These are phyloP conservation scores for Azolla pinnata DNA, from an alignment of 75 land plant genomes.

Conservation along the genomic window DNA sequence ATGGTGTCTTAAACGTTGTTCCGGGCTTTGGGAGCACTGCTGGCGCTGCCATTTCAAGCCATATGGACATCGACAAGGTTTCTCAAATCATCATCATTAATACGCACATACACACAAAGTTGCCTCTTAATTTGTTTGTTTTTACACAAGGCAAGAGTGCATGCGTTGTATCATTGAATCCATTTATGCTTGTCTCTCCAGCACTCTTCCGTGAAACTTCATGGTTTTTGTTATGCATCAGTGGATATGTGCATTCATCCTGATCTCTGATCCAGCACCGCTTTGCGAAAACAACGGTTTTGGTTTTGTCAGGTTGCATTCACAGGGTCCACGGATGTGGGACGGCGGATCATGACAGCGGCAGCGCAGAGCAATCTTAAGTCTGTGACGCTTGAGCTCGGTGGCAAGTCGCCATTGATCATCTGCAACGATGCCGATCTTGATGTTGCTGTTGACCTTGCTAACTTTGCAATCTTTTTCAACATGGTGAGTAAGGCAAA, in stretches of 20 bases:
- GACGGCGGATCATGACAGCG: constrained; percentile 51
- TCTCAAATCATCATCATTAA: no score
- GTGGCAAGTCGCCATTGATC: constrained; percentile 94
- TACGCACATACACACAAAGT: no score
- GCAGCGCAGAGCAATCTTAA: constrained; percentile 89
- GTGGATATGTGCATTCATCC: no score
- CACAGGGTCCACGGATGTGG: constrained; percentile 83
- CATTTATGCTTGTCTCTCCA: no score
- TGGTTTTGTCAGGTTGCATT: constrained; percentile 50
- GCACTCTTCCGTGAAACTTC: no score
- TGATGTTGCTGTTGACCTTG: constrained; percentile 71
- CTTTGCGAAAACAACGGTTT: no score
- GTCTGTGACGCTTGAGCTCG: constrained; percentile 85
- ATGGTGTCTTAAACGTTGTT: constrained; percentile 75
- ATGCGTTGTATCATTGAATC: no score
- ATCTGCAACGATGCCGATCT: constrained; percentile 70
- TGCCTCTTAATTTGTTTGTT: no score
- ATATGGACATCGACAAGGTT: constrained; percentile 93
- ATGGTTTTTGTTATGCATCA: no score
- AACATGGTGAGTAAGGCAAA: constrained; percentile 9
- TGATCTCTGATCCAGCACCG: no score
- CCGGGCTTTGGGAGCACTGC: constrained; percentile 78
- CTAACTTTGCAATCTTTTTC: constrained; percentile 44
- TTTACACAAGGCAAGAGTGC: no score
- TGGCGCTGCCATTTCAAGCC: constrained; percentile 70